Evolutionary conservation across 2,329 filamentous ascomycete species (phyloP), one percentile per base, ranked within the genome.

Genomic region (Fusarium hainanense): DNA sequence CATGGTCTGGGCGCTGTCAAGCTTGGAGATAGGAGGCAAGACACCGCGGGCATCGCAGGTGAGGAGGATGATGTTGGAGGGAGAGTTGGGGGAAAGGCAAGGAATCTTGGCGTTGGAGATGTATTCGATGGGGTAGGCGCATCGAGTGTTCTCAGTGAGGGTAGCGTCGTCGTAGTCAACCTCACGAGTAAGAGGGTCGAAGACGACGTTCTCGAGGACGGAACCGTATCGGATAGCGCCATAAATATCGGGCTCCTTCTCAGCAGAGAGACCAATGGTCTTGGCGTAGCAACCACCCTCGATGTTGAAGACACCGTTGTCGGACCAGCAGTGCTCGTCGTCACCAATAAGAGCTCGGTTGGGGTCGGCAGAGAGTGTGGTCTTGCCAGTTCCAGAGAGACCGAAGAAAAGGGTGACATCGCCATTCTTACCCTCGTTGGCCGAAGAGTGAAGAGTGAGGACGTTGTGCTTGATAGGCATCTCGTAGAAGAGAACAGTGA

Each of bases 401-500:
- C 96, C 96, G 85, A 99, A 99, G 92, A 99, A 99, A 76, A 99
- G 93, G 16, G 96, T 98, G 62, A 99, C 96, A 79, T 99, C 96
- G 73, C 96, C 96, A 70, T 93, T 84, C 87, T 92, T 88, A 77
- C 96, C 96, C 89, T 99, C 93, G 84, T 99, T 99, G 79, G 96
- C 96, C 11, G 96, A 99, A 18, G 96, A 99, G 88, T 99, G 96
- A 58, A 99, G 91, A 42, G 96, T 99, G 74, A 99, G 86, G 76
- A 99, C 95, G 82, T 98, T 97, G 89, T 99, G 96, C 90, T 98
- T 98, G 80, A 99, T 93, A 67, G 96, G 96, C 94, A 98, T 99
- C 87, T 99, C 96, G 87, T 98, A 99, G 89, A 97, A 99, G 80
- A 99, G 90, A 52, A 99, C 94, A 49, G 96, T 99, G 88, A 99